Base-by-base conservation (phyloP, 2,329 filamentous ascomycete genomes). In the Akanthomyces uredinophilus region DNA sequence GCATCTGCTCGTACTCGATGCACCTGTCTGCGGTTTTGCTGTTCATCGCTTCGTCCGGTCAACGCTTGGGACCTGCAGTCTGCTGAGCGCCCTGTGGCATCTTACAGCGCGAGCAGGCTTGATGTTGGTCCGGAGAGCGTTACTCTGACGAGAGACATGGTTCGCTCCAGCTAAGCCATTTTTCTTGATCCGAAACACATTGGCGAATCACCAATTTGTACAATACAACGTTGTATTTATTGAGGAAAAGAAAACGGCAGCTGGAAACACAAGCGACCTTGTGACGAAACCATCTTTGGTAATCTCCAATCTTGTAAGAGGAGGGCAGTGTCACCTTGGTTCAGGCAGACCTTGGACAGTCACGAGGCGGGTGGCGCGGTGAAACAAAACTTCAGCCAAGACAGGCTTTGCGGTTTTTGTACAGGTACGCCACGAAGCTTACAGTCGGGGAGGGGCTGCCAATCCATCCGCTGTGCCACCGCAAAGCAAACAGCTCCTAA, bases 361-460 rank as follows among this genome's bases (percentile, higher is more conserved):
- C 44, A 58, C 55, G 55, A 58, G 55, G 55, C 43, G 20, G 43
- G 55, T 58, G 55, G 44, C 55, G 46, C 41, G 16, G 55, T 58
- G 55, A 58, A 58, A 58, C 44, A 58, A 58, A 18, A 29, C 44
- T 14, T 58, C 55, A 58, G 41, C 54, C 24, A 50, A 58, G 55
- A 58, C 55, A 58, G 11, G 11, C 22, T 50, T 39, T 22, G 32
- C 8, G n/a, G 50, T 22, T 53, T 52, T 53, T n/a, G 13, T 29
- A 47, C 39, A 27, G n/a, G 55, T 50, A 49, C 49, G 55, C 44
- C 55, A 39, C 44, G 32, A 10, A 39, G 11, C 43, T 27, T 16
- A 35, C 35, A n/a, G 10, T 35, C 18, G 24, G 53, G 53, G 20
- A 29, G 43, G 44, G 29, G 32, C 51, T 4, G 16, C 14, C 20